phyloP scores from a whole-genome alignment of 108 stramenopile species.

The Cylindrotheca fusiformis region DNA sequence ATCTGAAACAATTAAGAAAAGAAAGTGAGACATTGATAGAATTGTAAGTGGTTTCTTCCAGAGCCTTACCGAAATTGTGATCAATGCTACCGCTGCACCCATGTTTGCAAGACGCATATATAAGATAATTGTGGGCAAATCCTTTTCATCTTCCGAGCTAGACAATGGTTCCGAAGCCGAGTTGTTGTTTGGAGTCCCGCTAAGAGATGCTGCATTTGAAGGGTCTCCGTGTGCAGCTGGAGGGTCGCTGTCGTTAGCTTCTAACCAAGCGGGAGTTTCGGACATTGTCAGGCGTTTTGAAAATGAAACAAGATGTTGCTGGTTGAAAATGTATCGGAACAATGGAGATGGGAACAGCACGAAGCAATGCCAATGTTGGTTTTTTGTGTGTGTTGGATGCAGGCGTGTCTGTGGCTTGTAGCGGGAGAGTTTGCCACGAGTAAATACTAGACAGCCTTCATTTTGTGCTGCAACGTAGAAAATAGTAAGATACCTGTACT shows the following conservation, averaged over 20 bases:
- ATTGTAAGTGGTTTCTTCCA: neutral
- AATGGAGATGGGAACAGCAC: no score
- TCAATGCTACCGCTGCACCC: conserved; percentile 58
- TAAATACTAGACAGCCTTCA: no score
- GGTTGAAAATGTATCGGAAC: neutral
- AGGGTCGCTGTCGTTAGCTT: conserved; percentile 6
- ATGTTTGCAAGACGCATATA: conserved; percentile 75
- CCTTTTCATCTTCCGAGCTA: conserved; percentile 60
- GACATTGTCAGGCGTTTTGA: conserved; percentile 12
- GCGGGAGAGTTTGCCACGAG: no score
- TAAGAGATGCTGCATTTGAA: neutral
- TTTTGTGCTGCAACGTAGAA: no score
- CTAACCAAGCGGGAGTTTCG: conserved; percentile 26
- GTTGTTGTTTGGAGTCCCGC: conserved; percentile 1
- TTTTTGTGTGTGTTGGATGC: no score
- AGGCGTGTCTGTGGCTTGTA: no score
- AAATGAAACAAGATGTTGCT: neutral
- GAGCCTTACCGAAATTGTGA: conserved; percentile 67
- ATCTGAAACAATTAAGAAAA: conserved; percentile 28
- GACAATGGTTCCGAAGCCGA: no score
- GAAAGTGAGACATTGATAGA: neutral
- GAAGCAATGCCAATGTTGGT: no score
- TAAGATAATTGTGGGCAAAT: conserved; percentile 69
- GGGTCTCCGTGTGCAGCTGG: conserved; percentile 6
- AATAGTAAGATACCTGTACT: no score